Evolutionary conservation across 106 monocot species (phyloP).

Genomic region (Amphibolis antarctica): DNA sequence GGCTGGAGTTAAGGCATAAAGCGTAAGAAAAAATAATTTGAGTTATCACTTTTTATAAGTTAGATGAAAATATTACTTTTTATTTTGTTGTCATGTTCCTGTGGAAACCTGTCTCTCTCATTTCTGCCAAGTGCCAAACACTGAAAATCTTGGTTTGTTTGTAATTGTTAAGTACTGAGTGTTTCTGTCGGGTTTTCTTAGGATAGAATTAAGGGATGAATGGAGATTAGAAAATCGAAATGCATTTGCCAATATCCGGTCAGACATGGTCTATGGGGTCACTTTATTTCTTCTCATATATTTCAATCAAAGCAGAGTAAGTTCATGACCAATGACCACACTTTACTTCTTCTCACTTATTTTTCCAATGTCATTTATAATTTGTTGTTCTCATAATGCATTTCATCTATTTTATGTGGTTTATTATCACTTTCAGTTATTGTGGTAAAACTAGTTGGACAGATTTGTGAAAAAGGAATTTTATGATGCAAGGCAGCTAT

Average conservation of each 20-base stretch:
- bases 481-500: too few relatives aligned
- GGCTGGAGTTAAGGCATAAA: conserved; percentile 25
- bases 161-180: background rate
- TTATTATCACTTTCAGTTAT: too few relatives aligned
- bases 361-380: background rate
- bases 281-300: conserved; percentile 64
- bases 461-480: too few relatives aligned
- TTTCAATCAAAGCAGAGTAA: conserved; percentile 75
- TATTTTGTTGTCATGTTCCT: too few relatives aligned
- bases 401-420: too few relatives aligned
- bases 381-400: too few relatives aligned
- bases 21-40: conserved; percentile 14
- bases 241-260: conserved; percentile 95
- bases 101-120: too few relatives aligned
- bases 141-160: too few relatives aligned
- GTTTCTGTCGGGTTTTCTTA: conserved; percentile 13
- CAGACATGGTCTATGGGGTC: conserved; percentile 79
- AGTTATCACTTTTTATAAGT: too few relatives aligned
- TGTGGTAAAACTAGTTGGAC: too few relatives aligned
- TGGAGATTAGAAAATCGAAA: conserved; percentile 86
- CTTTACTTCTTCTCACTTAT: background rate
- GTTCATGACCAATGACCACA: background rate
- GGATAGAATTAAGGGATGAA: conserved; percentile 90
- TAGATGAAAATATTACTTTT: too few relatives aligned
- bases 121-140: background rate